Evolutionary conservation across 2,329 filamentous ascomycete species (phyloP).

Genomic region (Trichoderma breve): DNA sequence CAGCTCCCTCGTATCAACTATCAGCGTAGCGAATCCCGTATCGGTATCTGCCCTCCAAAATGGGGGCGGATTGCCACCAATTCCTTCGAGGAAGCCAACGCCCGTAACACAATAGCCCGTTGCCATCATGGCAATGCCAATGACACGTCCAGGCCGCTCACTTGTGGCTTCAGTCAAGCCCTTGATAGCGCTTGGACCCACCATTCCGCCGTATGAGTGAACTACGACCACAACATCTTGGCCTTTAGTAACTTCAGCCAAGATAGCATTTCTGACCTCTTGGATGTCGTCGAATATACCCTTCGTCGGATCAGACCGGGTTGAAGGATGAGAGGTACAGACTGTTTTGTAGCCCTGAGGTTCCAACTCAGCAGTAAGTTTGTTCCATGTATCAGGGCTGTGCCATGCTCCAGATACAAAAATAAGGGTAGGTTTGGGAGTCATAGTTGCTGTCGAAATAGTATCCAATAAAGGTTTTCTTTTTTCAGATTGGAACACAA

Average conservation of each 20-base stretch:
- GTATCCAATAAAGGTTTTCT: too few species aligned
- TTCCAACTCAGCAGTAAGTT: slow-evolving; percentile 35
- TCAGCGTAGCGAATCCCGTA: slow-evolving; percentile 43
- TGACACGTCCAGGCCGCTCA: slow-evolving; percentile 35
- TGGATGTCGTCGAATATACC: slow-evolving; percentile 44
- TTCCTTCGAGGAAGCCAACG: slow-evolving; percentile 40
- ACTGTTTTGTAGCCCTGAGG: slow-evolving; percentile 35
- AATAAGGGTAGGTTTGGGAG: slow-evolving; percentile 35
- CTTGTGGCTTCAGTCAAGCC: slow-evolving; percentile 34
- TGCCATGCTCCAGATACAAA: slow-evolving; percentile 52
- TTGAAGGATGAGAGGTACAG: slow-evolving; percentile 41
- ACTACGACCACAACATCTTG: slow-evolving; percentile 46
- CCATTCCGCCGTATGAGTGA: slow-evolving; percentile 50
- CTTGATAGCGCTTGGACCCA: slow-evolving; percentile 46
- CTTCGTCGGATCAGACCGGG: slow-evolving; percentile 32
- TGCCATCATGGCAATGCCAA: slow-evolving; percentile 45
- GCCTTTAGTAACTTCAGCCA: slow-evolving; percentile 35
- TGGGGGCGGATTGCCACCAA: slow-evolving; percentile 44
- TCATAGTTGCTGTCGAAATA: slow-evolving; percentile 21
- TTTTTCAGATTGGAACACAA: neutral
- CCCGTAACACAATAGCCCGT: slow-evolving; percentile 43
- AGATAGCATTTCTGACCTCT: slow-evolving; percentile 37
- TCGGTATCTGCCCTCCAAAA: slow-evolving; percentile 39
- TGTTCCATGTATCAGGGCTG: slow-evolving; percentile 36
- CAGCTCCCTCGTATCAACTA: slow-evolving; percentile 38